A percentile compares a stretch with the other conserved stretches of the same genome.
Conservation (phyloP, 306 rosid species). For the Quercus mongolica region DNA sequence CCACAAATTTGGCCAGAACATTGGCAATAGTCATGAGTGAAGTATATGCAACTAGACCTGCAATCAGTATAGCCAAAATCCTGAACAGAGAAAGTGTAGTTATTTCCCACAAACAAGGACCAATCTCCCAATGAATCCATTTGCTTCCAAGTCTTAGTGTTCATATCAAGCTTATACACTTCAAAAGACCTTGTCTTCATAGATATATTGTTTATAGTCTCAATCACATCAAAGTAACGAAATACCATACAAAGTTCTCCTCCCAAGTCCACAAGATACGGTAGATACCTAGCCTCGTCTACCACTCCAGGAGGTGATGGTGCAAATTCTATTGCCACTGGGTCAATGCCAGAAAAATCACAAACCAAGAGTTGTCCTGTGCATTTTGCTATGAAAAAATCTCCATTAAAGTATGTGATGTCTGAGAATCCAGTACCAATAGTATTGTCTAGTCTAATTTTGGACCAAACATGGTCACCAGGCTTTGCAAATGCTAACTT, state of each 20-base stretch:
- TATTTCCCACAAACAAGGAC: not conserved
- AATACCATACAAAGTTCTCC: not conserved
- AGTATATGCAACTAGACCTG: not conserved
- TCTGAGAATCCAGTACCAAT: not conserved
- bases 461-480: not conserved
- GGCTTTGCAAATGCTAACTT: not conserved
- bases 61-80: not conserved
- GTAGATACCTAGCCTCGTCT: not conserved
- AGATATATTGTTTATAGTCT: too few species aligned
- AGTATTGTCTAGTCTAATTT: not conserved
- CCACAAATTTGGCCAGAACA: too few species aligned
- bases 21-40: not conserved
- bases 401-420: not conserved
- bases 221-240: not conserved
- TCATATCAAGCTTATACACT: not conserved
- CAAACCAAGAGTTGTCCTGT: not conserved
- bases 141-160: not conserved
- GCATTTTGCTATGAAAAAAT: not conserved
- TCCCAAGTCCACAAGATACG: not conserved
- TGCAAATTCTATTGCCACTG: not conserved
- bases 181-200: not conserved
- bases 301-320: not conserved
- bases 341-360: too few species aligned
- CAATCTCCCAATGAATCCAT: not conserved
- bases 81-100: not conserved